Conservation (phyloP, 2,329 filamentous ascomycete species). For the Aspergillus bombycis region DNA sequence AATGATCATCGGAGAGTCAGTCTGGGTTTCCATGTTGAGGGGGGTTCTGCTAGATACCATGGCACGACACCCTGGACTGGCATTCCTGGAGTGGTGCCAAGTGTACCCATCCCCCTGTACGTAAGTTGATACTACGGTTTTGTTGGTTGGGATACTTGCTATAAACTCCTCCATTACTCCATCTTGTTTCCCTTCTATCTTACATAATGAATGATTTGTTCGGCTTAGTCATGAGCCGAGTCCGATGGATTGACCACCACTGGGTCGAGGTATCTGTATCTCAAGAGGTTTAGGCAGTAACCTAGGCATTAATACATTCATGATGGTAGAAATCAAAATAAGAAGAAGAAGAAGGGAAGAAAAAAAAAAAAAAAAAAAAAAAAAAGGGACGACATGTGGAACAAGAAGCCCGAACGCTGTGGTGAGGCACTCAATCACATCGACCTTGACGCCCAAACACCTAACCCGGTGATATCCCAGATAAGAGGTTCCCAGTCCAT, state of each 20-base stretch:
- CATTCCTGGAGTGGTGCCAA: not conserved
- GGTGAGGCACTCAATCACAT: slow-evolving; percentile 2
- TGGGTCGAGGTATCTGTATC: not conserved
- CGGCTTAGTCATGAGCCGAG: not conserved
- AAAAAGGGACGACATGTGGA: not conserved
- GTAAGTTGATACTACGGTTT: not conserved
- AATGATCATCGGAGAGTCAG: not conserved
- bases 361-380: not conserved
- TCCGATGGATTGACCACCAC: not conserved
- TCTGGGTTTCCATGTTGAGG: not conserved
- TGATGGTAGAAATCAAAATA: not conserved
- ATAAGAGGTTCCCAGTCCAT: not conserved
- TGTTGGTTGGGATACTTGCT: not conserved
- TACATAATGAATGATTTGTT: slow-evolving; percentile 2
- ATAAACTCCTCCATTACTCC: not conserved
- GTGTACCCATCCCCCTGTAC: not conserved
- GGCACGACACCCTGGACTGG: not conserved
- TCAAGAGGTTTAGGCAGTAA: not conserved
- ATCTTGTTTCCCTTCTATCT: not conserved
- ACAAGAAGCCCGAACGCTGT: not conserved
- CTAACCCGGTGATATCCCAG: not conserved
- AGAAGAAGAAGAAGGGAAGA: not conserved
- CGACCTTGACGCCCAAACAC: not conserved
- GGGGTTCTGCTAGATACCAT: not conserved
- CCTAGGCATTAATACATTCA: slow-evolving; percentile 2